phyloP scores from a whole-genome alignment of 2,329 filamentous ascomycete species.

The Shiraia sp. region DNA sequence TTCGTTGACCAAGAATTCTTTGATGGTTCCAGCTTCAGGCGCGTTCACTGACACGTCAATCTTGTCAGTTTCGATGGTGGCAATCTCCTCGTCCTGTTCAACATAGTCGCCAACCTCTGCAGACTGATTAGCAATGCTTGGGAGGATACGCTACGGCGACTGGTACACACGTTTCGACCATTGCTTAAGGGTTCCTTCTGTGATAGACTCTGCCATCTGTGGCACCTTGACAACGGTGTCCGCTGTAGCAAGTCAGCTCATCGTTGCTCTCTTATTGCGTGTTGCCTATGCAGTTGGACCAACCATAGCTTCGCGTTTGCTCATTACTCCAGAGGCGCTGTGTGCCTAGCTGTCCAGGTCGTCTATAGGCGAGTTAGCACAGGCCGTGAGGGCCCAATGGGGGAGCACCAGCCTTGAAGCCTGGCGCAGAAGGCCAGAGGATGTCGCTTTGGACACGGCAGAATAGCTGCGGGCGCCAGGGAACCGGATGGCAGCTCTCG shows the following conservation, averaged over 20 bases:
- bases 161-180: conserved; percentile 72
- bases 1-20: conserved; percentile 87
- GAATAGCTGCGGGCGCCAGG: conserved; percentile 39
- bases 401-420: conserved; percentile 29
- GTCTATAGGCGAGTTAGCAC: conserved; percentile 28
- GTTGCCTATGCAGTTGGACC: background rate
- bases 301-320: conserved; percentile 43
- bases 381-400: conserved; percentile 9
- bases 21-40: conserved; percentile 85
- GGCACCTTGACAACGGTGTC: conserved; percentile 91
- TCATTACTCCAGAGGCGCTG: conserved; percentile 31
- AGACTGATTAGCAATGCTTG: conserved; percentile 12
- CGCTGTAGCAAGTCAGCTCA: conserved; percentile 50
- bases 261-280: background rate
- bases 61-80: conserved; percentile 99
- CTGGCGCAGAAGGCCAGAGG: conserved; percentile 36
- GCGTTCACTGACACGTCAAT: conserved; percentile 98
- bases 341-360: conserved; percentile 31
- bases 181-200: conserved; percentile 94
- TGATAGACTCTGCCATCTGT: conserved; percentile 98
- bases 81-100: conserved; percentile 95
- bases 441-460: conserved; percentile 37
- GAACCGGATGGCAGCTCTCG: conserved; percentile 26
- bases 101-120: conserved; percentile 86
- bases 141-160: background rate